Conservation (phyloP, 331 rosid genomes). For the Acacia concinna region DNA sequence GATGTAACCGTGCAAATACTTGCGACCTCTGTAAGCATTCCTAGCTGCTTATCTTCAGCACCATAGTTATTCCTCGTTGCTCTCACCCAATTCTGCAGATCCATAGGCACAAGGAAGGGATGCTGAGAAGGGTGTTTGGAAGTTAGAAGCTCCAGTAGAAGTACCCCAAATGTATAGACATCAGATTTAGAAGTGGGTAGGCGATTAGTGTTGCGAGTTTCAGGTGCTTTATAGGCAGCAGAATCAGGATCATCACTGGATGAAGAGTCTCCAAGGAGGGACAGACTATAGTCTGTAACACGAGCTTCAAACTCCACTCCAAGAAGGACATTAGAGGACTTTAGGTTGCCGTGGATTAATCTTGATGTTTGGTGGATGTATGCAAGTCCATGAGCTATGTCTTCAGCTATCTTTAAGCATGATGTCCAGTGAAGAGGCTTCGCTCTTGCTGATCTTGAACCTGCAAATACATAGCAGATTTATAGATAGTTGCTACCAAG, state of each 20-base stretch:
- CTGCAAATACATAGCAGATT: conserved; percentile 44
- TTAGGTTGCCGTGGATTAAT: conserved; percentile 76
- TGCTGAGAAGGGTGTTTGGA: conserved; percentile 86
- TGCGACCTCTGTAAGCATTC: conserved; percentile 93
- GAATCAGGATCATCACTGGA: conserved; percentile 59
- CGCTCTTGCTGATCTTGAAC: conserved; percentile 78
- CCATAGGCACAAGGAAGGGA: conserved; percentile 68
- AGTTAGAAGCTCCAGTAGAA: conserved; percentile 85
- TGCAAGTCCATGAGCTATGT: conserved; percentile 87
- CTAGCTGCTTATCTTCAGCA: conserved; percentile 61
- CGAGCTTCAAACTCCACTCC: conserved; percentile 91
- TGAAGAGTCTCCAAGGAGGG: conserved; percentile 53
- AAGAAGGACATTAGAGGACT: conserved; percentile 84
- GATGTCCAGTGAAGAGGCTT: conserved; percentile 99
- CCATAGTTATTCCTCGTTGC: conserved; percentile 76
- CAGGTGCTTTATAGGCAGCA: conserved; percentile 77
- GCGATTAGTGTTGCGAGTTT: conserved; percentile 56
- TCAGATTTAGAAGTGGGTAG: conserved; percentile 66
- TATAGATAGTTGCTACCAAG: neutral
- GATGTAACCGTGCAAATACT: conserved; percentile 76
- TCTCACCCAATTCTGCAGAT: conserved; percentile 83
- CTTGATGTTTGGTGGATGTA: conserved; percentile 77
- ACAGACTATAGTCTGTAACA: conserved; percentile 72
- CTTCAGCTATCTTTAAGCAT: conserved; percentile 94
- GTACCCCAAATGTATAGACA: conserved; percentile 75